Percentiles rank a stretch among this genome's conserved stretches.
These are phyloP conservation scores for Myrmaecium sp. DNA, from an alignment of 2,329 filamentous ascomycete species.

Conservation along the genomic window DNA sequence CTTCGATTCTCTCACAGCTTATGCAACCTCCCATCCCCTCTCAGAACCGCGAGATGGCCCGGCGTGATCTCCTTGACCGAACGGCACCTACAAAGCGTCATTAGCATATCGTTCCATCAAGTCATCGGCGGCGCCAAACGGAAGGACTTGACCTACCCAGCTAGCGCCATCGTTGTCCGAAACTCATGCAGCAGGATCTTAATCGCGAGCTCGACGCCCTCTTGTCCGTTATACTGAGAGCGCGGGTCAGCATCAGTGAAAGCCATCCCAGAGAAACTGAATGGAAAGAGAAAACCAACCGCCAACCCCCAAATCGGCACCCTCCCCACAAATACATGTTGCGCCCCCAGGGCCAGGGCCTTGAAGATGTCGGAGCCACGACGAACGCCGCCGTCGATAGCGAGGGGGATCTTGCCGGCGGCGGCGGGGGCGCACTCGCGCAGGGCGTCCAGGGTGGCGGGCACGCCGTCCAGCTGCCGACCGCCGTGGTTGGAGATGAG, in stretches of 20 bases:
- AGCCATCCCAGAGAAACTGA: not conserved
- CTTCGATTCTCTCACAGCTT: too few species aligned
- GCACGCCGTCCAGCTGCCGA: conserved; percentile 39
- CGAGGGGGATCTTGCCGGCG: conserved; percentile 35
- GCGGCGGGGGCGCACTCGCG: conserved; percentile 22
- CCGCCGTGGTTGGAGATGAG: conserved; percentile 43
- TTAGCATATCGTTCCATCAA: not conserved
- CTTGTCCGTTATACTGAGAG: conserved; percentile 18
- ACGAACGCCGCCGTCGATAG: conserved; percentile 43
- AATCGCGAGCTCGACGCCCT: conserved; percentile 26
- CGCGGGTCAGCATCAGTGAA: conserved; percentile 4
- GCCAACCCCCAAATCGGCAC: conserved; percentile 34
- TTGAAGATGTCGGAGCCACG: conserved; percentile 42
- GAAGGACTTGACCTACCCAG: conserved; percentile 9
- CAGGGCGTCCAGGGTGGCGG: conserved; percentile 34
- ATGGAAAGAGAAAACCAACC: conserved; percentile 10
- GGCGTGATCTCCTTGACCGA: conserved; percentile 5
- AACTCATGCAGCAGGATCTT: conserved; percentile 20
- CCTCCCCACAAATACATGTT: conserved; percentile 32
- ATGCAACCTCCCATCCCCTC: too few species aligned
- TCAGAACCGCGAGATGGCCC: too few species aligned
- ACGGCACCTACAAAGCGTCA: not conserved
- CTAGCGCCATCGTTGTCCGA: conserved; percentile 13
- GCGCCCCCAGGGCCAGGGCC: conserved; percentile 34
- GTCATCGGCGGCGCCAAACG: not conserved